These are phyloP conservation scores for Phaeosphaeriaceae sp. DNA, from an alignment of 2,329 filamentous ascomycete genomes.

Conservation along the genomic window DNA sequence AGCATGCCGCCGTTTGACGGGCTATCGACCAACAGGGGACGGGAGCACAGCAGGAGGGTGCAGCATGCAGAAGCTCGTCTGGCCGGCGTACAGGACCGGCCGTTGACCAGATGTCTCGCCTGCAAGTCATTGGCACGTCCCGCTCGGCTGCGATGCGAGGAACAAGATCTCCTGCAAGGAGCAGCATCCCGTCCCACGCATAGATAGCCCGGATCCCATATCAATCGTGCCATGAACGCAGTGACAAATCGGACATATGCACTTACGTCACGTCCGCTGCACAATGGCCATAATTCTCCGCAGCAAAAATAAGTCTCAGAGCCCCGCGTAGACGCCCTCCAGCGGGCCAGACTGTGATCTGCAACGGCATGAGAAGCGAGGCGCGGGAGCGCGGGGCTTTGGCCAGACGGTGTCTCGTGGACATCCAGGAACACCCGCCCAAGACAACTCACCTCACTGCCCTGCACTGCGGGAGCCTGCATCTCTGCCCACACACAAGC, in stretches of 20 bases:
- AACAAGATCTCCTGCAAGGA: slow-evolving; percentile 1
- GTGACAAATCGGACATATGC: not conserved
- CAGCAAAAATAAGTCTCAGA: not conserved
- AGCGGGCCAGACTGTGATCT: not conserved
- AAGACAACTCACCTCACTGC: slow-evolving; percentile 13
- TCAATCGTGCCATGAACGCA: not conserved
- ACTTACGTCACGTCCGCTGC: slow-evolving; percentile 3
- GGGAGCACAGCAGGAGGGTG: slow-evolving; percentile 18
- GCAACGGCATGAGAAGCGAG: slow-evolving; percentile 4
- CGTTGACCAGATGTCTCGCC: not conserved
- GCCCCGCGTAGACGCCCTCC: not conserved
- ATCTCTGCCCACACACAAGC: slow-evolving; percentile 10
- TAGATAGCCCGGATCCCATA: not conserved
- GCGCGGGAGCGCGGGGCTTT: slow-evolving; percentile 5
- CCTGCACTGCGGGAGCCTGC: slow-evolving; percentile 13
- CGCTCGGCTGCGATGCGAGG: not conserved
- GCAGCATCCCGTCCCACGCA: not conserved
- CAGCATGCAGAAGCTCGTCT: slow-evolving; percentile 8
- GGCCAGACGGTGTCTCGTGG: slow-evolving; percentile 22
- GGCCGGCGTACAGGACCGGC: slow-evolving; percentile 8
- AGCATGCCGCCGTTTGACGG: slow-evolving; percentile 11
- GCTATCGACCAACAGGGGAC: slow-evolving; percentile 11
- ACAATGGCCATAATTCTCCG: not conserved
- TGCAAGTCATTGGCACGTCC: slow-evolving; percentile 14
- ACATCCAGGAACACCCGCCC: slow-evolving; percentile 20